phyloP scores from a whole-genome alignment of 1,284 basidiomycete genomes.

The Trametes pubescens region DNA sequence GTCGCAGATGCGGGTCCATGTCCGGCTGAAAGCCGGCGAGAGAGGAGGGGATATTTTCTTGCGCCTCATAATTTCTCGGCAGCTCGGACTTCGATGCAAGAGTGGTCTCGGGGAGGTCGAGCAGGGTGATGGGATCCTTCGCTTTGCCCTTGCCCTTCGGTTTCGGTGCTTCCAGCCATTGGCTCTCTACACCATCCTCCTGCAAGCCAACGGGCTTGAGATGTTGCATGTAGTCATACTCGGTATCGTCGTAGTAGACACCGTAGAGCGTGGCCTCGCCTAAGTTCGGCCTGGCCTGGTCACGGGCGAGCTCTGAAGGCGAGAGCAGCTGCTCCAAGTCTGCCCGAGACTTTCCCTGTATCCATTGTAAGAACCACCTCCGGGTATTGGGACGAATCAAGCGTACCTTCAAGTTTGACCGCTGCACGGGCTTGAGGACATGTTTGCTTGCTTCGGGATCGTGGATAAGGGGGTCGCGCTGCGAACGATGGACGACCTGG shows the following conservation, averaged over 20 bases:
- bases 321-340: constrained; percentile 73
- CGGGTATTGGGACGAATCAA: background rate
- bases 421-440: constrained; percentile 86
- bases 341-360: constrained; percentile 79
- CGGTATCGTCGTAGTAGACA: constrained; percentile 96
- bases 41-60: constrained; percentile 81
- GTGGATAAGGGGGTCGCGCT: constrained; percentile 94
- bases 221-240: constrained; percentile 99
- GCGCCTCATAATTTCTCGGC: constrained; percentile 77
- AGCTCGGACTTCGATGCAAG: constrained; percentile 80
- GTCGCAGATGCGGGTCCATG: constrained; percentile 96
- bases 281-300: constrained; percentile 55
- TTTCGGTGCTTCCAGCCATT: constrained; percentile 77
- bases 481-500: constrained; percentile 97
- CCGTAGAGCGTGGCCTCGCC: constrained; percentile 95
- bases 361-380: constrained; percentile 1
- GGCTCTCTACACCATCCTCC: constrained; percentile 79
- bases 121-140: constrained; percentile 48
- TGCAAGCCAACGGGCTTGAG: constrained; percentile 78
- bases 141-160: constrained; percentile 47
- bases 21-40: constrained; percentile 93
- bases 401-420: constrained; percentile 74
- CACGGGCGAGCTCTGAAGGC: constrained; percentile 65
- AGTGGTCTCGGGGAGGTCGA: constrained; percentile 73
- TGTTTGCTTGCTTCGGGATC: constrained; percentile 91